Percentiles rank a stretch among this genome's conserved stretches.
phyloP scores from a whole-genome alignment of 768 basidiomycete genomes.

The Tubosaeta sp. region DNA sequence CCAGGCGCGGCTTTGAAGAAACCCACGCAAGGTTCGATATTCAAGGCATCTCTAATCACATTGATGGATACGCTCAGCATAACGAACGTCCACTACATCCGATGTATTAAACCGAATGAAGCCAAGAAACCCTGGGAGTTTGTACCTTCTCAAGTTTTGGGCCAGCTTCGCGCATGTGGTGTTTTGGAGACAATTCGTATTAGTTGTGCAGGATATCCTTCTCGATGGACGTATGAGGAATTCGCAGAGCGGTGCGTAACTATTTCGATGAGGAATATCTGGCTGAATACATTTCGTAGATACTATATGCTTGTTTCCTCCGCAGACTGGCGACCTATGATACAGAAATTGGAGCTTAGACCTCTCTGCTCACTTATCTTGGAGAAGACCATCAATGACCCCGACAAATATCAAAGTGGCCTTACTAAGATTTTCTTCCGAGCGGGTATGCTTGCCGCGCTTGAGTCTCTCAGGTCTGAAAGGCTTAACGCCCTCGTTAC shows the following conservation, averaged over 20 bases:
- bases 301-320: slow-evolving; percentile 97
- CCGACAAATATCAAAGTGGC: slow-evolving; percentile 96
- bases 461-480: slow-evolving; percentile 87
- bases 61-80: slow-evolving; percentile 97
- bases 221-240: slow-evolving; percentile 97
- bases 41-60: slow-evolving; percentile 89
- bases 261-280: slow-evolving; percentile 5
- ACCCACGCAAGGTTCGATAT: slow-evolving; percentile 97
- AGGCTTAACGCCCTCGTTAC: slow-evolving; percentile 89
- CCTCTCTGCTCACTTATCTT: slow-evolving; percentile 82
- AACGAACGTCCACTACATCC: slow-evolving; percentile 98
- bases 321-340: slow-evolving; percentile 81
- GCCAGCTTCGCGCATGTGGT: slow-evolving; percentile 96
- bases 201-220: slow-evolving; percentile 97
- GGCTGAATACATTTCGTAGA: slow-evolving; percentile 39
- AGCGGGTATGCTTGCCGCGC: slow-evolving; percentile 95
- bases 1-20: slow-evolving; percentile 76
- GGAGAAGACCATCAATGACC: slow-evolving; percentile 81
- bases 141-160: slow-evolving; percentile 89
- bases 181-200: slow-evolving; percentile 98
- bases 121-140: slow-evolving; percentile 96
- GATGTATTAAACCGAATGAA: slow-evolving; percentile 99
- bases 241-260: slow-evolving; percentile 87
- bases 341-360: slow-evolving; percentile 74
- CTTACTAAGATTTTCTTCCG: slow-evolving; percentile 99